Conservation (phyloP, 2,329 filamentous ascomycete genomes). For the Paecilomyces niveus region DNA sequence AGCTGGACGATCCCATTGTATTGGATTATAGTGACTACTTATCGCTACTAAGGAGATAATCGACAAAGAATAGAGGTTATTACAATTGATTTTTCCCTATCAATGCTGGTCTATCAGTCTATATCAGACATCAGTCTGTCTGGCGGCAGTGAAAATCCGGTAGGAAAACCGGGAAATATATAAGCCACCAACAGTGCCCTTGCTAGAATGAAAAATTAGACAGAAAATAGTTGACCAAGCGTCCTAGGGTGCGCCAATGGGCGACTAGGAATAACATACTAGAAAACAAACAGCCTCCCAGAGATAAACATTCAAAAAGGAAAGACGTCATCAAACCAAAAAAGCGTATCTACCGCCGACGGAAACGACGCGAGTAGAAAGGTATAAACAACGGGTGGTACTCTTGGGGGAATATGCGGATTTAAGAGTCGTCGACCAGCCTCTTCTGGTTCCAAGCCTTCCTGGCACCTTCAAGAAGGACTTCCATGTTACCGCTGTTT, state of each 20-base stretch:
- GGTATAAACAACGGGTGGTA: neutral
- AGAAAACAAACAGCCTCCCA: neutral
- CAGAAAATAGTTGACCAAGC: neutral
- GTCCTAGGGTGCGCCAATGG: neutral
- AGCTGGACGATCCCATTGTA: neutral
- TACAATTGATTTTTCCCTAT: neutral
- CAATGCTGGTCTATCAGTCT: neutral
- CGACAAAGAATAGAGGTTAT: neutral
- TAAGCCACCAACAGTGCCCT: neutral
- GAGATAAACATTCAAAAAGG: neutral
- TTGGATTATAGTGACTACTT: neutral
- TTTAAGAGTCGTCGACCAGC: constrained; percentile 32
- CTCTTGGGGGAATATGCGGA: neutral
- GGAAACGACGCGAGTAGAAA: neutral
- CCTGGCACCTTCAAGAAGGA: constrained; percentile 49
- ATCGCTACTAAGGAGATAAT: neutral
- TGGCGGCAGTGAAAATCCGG: neutral
- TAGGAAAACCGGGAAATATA: neutral
- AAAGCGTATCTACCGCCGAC: neutral
- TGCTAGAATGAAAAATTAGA: neutral
- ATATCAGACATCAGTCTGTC: neutral
- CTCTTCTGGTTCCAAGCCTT: constrained; percentile 42
- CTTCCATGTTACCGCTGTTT: constrained; percentile 58
- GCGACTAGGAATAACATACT: neutral
- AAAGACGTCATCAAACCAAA: neutral